phyloP scores from a whole-genome alignment of 148 eudicot genomes.

The Fagopyrum homotropicum region DNA sequence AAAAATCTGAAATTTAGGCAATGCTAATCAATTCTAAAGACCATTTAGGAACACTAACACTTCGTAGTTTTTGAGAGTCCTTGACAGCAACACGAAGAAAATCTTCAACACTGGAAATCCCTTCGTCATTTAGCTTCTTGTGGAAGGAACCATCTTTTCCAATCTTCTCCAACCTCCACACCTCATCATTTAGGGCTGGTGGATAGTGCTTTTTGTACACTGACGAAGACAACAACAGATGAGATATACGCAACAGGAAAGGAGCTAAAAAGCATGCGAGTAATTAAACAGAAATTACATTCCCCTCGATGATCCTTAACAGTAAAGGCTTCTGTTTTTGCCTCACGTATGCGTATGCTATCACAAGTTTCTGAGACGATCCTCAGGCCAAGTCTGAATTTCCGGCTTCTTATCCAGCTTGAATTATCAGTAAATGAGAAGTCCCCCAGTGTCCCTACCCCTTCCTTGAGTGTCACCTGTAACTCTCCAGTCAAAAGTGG shows the following conservation, averaged over 20 bases:
- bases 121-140: constrained; percentile 69
- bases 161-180: constrained; percentile 94
- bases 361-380: constrained; percentile 61
- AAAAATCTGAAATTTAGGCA: not conserved
- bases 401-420: constrained; percentile 94
- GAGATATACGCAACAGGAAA: not conserved
- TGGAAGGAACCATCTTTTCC: constrained; percentile 98
- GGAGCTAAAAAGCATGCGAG: not conserved
- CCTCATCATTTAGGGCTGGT: constrained; percentile 74
- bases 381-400: constrained; percentile 80
- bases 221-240: constrained; percentile 20
- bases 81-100: constrained; percentile 67
- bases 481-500: constrained; percentile 89
- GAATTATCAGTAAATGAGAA: constrained; percentile 90
- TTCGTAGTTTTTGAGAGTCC: constrained; percentile 68
- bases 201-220: constrained; percentile 97
- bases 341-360: constrained; percentile 67
- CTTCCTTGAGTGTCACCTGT: constrained; percentile 78
- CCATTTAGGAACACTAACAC: constrained; percentile 37
- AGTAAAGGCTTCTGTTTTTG: constrained; percentile 88
- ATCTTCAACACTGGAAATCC: constrained; percentile 72
- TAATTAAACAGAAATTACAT: constrained; percentile 25
- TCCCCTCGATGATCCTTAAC: constrained; percentile 98
- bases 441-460: constrained; percentile 87
- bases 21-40: too few relatives aligned